Evolutionary conservation across 1,139 yeast species (phyloP), one percentile per base, ranked within the genome.

Genomic region (Saccharomycopsis hybrid): DNA sequence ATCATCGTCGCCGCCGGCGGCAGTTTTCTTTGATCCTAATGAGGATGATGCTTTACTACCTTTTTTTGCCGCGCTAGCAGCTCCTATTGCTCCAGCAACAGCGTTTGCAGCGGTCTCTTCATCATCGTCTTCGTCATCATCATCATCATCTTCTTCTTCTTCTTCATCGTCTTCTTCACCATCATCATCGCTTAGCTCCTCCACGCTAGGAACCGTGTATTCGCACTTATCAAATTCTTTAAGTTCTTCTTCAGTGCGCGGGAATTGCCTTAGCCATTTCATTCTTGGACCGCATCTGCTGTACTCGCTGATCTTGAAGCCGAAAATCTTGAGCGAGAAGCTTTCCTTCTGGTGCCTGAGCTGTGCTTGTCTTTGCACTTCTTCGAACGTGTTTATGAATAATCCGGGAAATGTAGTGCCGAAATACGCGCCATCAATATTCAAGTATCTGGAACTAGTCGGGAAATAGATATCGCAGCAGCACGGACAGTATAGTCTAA

Each of bases 331-430:
- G 61, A 89, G 74, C 40, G 86, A 85, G 62, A 79, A 86, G 56
- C 65, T 70, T 63, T 73, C 74, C 57, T 77, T 77, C 13, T 32
- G 18, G 62, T 77, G 77, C 61, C 74, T 74, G 65, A 69, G 73
- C 62, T 70, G 73, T 54, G 62, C 66, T 60, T 70, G 73, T 54
- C 68, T 66, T 56, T 82, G 85, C 50, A 90, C 78, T 57, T 88
- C 97, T 4, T 95, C 90, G 68, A 83, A 89, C 76, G 88, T 85
- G 63, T 88, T 86, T 52, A 92, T 79, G 60, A 92, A 85, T 57
- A 92, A 75, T 2, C 96, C 97, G 0, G 96, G 95, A 68, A 92
- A 92, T 32, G 95, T 83, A 1, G 97, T 88, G 5, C 98, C 98
- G 69, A 94, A 92, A 61, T 84, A 92, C 0, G 97, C 96, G 3